Percentiles rank a stretch among this genome's conserved stretches.
Conservation (phyloP, 345 rosid genomes). For the Xanthoceras sorbifolium region DNA sequence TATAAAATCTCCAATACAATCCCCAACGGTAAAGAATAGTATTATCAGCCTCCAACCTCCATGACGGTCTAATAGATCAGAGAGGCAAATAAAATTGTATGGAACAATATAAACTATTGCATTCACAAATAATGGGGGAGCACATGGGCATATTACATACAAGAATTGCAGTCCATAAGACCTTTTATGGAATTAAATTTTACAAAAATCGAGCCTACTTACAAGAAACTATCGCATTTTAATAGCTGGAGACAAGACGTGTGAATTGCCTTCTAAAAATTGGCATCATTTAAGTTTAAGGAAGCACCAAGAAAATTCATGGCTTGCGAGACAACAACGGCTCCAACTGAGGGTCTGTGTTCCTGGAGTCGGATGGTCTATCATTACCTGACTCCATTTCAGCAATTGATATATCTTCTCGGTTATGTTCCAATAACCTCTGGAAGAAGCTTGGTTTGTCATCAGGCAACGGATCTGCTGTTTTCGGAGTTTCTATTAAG, state of each 20-base stretch:
- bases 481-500: slow-evolving; percentile 34
- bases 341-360: slow-evolving; percentile 49
- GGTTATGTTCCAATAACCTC: slow-evolving; percentile 43
- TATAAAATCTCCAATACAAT: background rate
- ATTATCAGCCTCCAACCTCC: background rate
- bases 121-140: background rate
- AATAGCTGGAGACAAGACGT: background rate
- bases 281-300: slow-evolving; percentile 7
- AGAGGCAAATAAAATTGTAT: slow-evolving; percentile 9
- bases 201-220: background rate
- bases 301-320: slow-evolving; percentile 11
- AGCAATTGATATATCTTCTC: slow-evolving; percentile 42
- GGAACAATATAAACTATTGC: background rate
- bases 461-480: slow-evolving; percentile 31
- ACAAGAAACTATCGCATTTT: slow-evolving; percentile 10
- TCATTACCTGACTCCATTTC: slow-evolving; percentile 56
- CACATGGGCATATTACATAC: background rate
- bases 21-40: background rate
- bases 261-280: slow-evolving; percentile 14
- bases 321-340: slow-evolving; percentile 55
- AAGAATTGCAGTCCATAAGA: background rate
- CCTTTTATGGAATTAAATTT: background rate
- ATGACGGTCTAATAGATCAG: background rate
- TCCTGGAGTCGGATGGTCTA: slow-evolving; percentile 15
- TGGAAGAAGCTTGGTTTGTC: slow-evolving; percentile 45